A percentile compares a stretch with the other conserved stretches of the same genome.
phyloP scores from a whole-genome alignment of 495 filamentous ascomycete genomes.

The Aspergillus ellipticus region DNA sequence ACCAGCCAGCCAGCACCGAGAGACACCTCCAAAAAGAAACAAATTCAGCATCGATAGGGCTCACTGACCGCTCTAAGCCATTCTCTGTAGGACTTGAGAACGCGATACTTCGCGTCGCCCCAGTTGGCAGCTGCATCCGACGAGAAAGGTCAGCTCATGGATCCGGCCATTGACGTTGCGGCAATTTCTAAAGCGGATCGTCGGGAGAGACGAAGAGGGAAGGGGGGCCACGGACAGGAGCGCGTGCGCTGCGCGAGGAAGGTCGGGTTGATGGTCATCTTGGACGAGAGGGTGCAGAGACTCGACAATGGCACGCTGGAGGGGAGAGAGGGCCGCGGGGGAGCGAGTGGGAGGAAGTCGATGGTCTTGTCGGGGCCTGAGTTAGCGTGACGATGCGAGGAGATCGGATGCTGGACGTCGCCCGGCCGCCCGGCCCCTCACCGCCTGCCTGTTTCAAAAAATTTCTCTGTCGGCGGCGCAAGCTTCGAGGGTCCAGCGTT shows the following conservation, averaged over 20 bases:
- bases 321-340: slow-evolving; percentile 16
- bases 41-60: slow-evolving; percentile 6
- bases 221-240: slow-evolving; percentile 64
- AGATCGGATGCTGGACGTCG: no score
- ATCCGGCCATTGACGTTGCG: slow-evolving; percentile 27
- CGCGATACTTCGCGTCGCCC: slow-evolving; percentile 77
- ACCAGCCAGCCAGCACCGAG: neutral
- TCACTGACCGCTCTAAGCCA: slow-evolving; percentile 88
- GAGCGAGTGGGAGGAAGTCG: slow-evolving; percentile 11
- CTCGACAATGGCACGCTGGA: slow-evolving; percentile 21
- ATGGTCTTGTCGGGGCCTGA: slow-evolving; percentile 14
- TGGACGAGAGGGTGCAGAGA: slow-evolving; percentile 20
- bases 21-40: neutral
- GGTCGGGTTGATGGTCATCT: slow-evolving; percentile 84
- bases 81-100: slow-evolving; percentile 81
- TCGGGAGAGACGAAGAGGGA: slow-evolving; percentile 1
- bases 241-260: slow-evolving; percentile 86
- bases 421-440: slow-evolving; percentile 22
- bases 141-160: slow-evolving; percentile 22
- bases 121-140: slow-evolving; percentile 69
- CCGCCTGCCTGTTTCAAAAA: slow-evolving; percentile 47
- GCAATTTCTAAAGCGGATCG: slow-evolving; percentile 23
- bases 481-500: neutral
- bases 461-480: slow-evolving; percentile 24
- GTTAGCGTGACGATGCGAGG: slow-evolving; percentile 23